Conservation (phyloP, 768 basidiomycete species). For the Leucogyrophana mollusca region DNA sequence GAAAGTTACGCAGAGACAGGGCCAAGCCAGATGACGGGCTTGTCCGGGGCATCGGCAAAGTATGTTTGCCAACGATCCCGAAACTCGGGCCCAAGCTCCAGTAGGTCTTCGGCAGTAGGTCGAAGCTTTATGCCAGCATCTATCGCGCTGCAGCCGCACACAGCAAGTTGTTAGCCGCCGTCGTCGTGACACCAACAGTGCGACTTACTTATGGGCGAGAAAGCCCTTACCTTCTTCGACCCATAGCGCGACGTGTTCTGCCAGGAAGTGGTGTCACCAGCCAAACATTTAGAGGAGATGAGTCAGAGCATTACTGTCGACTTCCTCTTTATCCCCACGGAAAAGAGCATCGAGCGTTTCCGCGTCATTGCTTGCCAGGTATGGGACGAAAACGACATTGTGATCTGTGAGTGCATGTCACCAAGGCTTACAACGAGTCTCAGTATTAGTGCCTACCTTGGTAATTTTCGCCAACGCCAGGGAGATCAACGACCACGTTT, state of each 20-base stretch:
- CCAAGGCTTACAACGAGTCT: not conserved
- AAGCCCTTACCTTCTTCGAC: slow-evolving; percentile 38
- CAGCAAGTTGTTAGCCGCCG: not conserved
- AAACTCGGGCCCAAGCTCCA: slow-evolving; percentile 18
- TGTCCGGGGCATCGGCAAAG: slow-evolving; percentile 17
- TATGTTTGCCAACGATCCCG: slow-evolving; percentile 17
- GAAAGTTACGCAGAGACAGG: slow-evolving; percentile 36
- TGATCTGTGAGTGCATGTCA: slow-evolving; percentile 23
- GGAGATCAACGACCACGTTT: slow-evolving; percentile 31
- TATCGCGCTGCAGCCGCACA: slow-evolving; percentile 4
- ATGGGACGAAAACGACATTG: slow-evolving; percentile 23
- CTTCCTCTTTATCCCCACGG: slow-evolving; percentile 33
- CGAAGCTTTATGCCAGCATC: slow-evolving; percentile 23
- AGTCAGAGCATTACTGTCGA: slow-evolving; percentile 19
- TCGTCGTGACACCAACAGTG: not conserved
- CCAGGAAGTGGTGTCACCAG: not conserved
- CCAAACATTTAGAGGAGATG: not conserved
- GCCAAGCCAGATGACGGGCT: slow-evolving; percentile 36
- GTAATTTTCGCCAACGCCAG: slow-evolving; percentile 44
- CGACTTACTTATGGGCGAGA: slow-evolving; percentile 51
- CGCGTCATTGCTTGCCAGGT: slow-evolving; percentile 40
- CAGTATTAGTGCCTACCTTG: slow-evolving; percentile 22
- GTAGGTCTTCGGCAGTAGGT: slow-evolving; percentile 17
- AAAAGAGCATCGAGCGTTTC: slow-evolving; percentile 49
- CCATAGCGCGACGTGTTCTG: slow-evolving; percentile 27